phyloP scores from a whole-genome alignment of 2,329 filamentous ascomycete species.

The Hypomyces perniciosus region DNA sequence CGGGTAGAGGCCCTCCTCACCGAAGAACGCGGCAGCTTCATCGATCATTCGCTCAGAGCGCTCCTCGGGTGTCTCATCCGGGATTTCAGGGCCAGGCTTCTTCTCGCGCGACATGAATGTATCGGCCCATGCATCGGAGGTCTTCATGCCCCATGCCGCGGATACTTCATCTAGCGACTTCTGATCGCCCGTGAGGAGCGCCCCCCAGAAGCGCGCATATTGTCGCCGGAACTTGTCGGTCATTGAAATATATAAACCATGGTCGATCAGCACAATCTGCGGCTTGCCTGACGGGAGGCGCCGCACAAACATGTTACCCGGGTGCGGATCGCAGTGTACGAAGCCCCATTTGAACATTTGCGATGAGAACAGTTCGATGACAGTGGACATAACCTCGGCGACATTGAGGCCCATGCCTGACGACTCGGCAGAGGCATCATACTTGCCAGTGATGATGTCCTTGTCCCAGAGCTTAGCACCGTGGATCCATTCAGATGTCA shows the following conservation, averaged over 20 bases:
- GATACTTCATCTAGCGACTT: slow-evolving; percentile 6
- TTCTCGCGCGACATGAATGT: slow-evolving; percentile 8
- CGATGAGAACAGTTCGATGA: slow-evolving; percentile 9
- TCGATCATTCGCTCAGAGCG: background rate
- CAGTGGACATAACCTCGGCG: slow-evolving; percentile 4
- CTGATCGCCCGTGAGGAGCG: slow-evolving; percentile 2
- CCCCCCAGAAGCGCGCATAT: slow-evolving; percentile 8
- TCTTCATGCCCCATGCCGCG: slow-evolving; percentile 7
- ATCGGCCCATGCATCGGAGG: slow-evolving; percentile 6
- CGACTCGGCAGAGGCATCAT: background rate
- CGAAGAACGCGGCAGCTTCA: slow-evolving; percentile 2
- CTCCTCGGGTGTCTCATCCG: slow-evolving; percentile 5
- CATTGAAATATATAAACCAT: slow-evolving; percentile 6
- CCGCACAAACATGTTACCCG: slow-evolving; percentile 9
- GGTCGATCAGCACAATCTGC: slow-evolving; percentile 9
- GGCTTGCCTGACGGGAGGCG: slow-evolving; percentile 4
- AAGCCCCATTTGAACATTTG: slow-evolving; percentile 13
- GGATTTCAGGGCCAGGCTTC: background rate
- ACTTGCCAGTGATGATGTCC: slow-evolving; percentile 4
- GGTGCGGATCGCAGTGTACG: slow-evolving; percentile 10
- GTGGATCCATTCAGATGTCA: slow-evolving; percentile 10
- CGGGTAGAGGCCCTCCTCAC: slow-evolving; percentile 3
- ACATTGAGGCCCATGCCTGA: slow-evolving; percentile 2
- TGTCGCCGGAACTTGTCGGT: slow-evolving; percentile 1
- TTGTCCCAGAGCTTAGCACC: slow-evolving; percentile 10